Evolutionary conservation across 1,284 basidiomycete species (phyloP).

Genomic region (Butyriboletus regius): DNA sequence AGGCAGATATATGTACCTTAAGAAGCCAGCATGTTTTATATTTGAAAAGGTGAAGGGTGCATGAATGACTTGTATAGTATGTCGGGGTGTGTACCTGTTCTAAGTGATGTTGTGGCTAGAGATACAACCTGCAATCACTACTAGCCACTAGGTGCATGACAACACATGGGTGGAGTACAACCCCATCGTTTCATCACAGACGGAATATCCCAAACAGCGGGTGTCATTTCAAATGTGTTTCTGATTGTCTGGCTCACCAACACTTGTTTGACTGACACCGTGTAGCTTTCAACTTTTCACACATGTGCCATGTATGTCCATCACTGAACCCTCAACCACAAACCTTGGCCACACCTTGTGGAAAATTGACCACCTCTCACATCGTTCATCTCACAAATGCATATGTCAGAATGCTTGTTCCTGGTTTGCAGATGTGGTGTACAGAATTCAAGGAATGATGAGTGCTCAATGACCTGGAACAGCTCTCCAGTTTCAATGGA

Average conservation of each 20-base stretch:
- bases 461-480: conserved; percentile 54
- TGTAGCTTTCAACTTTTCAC: conserved; percentile 46
- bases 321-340: conserved; percentile 27
- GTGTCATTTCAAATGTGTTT: conserved; percentile 12
- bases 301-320: conserved; percentile 44
- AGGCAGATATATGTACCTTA: conserved; percentile 44
- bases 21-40: conserved; percentile 34
- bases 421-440: conserved; percentile 51
- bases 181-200: conserved; percentile 54
- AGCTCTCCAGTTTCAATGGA: conserved; percentile 32
- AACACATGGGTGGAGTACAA: conserved; percentile 50
- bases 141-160: conserved; percentile 42
- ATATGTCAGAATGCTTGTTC: conserved; percentile 63
- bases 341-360: conserved; percentile 46
- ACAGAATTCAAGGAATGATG: conserved; percentile 59
- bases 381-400: conserved; percentile 76
- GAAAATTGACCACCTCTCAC: conserved; percentile 48
- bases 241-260: neutral
- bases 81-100: neutral
- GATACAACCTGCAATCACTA: conserved; percentile 39
- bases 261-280: neutral
- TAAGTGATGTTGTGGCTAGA: conserved; percentile 26
- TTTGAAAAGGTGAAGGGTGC: conserved; percentile 37
- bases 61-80: neutral
- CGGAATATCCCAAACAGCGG: conserved; percentile 36